phyloP scores from a whole-genome alignment of 1,139 yeast genomes.

The Suhomyces yuchorum region DNA sequence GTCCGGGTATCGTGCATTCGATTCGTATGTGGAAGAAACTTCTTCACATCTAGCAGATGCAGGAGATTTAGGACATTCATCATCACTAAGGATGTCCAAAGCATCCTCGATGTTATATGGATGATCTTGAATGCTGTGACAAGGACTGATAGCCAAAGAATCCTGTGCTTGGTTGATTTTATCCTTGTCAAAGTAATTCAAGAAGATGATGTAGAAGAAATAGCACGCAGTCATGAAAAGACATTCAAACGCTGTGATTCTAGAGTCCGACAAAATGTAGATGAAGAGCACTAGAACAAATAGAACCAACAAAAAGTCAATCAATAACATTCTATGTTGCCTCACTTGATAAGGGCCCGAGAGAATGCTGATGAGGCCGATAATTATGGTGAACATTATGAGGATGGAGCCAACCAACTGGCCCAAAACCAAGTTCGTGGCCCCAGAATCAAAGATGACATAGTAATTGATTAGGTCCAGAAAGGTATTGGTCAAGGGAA shows the following conservation, averaged over 20 bases:
- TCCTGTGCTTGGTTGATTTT: conserved; percentile 10
- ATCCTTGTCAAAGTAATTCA: conserved; percentile 15
- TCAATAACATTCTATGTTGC: conserved; percentile 25
- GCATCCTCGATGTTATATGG: conserved; percentile 33
- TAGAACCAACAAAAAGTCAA: conserved; percentile 39
- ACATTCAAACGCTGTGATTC: conserved; percentile 50
- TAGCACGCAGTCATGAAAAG: conserved; percentile 44
- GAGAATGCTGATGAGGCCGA: conserved; percentile 37
- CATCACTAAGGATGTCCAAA: conserved; percentile 26
- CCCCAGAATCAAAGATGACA: conserved; percentile 32
- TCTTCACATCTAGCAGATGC: conserved; percentile 3
- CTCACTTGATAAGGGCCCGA: conserved; percentile 28
- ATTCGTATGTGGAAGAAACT: neutral
- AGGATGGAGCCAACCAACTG: conserved; percentile 44
- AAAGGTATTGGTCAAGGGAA: conserved; percentile 43
- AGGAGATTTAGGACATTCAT: conserved; percentile 21
- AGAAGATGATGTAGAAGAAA: conserved; percentile 33
- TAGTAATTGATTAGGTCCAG: conserved; percentile 46
- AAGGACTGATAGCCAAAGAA: conserved; percentile 4
- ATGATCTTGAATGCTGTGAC: conserved; percentile 11
- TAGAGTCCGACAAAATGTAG: conserved; percentile 52
- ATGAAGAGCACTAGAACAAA: conserved; percentile 40
- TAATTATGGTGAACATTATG: conserved; percentile 39
- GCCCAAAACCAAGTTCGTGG: conserved; percentile 42
- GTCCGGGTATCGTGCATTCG: neutral